Evolutionary conservation across 2,329 filamentous ascomycete genomes (phyloP).

Genomic region (Fonsecaea monophora): DNA sequence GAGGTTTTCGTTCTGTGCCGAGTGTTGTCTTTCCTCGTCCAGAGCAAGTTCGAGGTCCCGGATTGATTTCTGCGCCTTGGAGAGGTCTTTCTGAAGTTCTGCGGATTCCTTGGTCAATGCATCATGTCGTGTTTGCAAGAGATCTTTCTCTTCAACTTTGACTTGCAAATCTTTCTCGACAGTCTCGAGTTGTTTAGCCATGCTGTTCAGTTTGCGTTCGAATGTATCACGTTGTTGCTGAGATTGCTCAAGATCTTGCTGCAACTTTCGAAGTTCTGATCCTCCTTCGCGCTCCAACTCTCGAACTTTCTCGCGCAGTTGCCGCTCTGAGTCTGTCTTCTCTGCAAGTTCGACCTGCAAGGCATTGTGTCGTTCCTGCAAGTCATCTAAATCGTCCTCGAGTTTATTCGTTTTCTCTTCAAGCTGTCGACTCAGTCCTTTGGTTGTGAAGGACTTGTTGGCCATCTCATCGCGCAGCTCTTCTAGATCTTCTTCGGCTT

Average conservation of each 20-base stretch:
- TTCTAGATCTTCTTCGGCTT: slow-evolving; percentile 62
- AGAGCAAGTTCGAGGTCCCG: slow-evolving; percentile 58
- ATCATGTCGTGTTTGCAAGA: slow-evolving; percentile 73
- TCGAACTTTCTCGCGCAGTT: slow-evolving; percentile 52
- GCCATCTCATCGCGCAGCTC: slow-evolving; percentile 76
- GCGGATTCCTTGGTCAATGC: slow-evolving; percentile 70
- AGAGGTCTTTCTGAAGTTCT: slow-evolving; percentile 70
- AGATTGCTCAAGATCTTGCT: slow-evolving; percentile 54
- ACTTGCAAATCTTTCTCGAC: slow-evolving; percentile 66
- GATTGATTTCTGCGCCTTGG: slow-evolving; percentile 52
- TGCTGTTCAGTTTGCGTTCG: slow-evolving; percentile 51
- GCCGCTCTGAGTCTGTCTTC: slow-evolving; percentile 50
- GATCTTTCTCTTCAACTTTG: slow-evolving; percentile 68
- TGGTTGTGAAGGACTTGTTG: slow-evolving; percentile 78
- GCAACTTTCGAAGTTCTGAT: slow-evolving; percentile 47
- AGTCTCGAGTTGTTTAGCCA: slow-evolving; percentile 57
- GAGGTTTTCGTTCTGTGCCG: slow-evolving; percentile 66
- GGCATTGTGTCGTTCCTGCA: slow-evolving; percentile 55
- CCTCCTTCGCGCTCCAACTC: slow-evolving; percentile 50
- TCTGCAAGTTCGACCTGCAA: slow-evolving; percentile 54
- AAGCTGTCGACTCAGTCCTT: slow-evolving; percentile 74
- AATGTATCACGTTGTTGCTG: slow-evolving; percentile 55
- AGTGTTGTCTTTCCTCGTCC: slow-evolving; percentile 63
- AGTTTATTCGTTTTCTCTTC: slow-evolving; percentile 73
- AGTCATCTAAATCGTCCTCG: slow-evolving; percentile 68